phyloP scores from a whole-genome alignment of 495 filamentous ascomycete genomes.

The Tuber aestivum region DNA sequence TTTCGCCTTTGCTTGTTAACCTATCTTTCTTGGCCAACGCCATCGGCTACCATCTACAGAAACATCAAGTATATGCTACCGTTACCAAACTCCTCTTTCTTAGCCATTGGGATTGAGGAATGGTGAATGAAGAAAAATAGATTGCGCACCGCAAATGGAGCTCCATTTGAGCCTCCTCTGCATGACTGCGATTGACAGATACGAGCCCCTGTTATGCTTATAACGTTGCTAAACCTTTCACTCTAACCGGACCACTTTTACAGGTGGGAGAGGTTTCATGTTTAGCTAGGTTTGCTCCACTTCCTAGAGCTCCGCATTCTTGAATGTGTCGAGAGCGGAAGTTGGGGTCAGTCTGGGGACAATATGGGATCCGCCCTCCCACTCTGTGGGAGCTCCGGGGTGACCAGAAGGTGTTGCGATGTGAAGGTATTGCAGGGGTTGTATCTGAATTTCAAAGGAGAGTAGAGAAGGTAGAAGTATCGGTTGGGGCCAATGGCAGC shows the following conservation, averaged over 20 bases:
- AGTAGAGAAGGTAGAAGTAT: constrained; percentile 14
- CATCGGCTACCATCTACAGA: constrained; percentile 28
- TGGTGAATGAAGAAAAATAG: constrained; percentile 36
- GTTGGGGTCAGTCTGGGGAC: constrained; percentile 6
- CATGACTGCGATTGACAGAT: constrained; percentile 11
- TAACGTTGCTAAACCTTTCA: constrained; percentile 19
- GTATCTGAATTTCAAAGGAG: constrained; percentile 13
- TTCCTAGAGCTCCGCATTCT: constrained; percentile 27
- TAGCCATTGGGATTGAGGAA: constrained; percentile 29
- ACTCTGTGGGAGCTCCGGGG: constrained; percentile 22
- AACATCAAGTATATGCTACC: constrained; percentile 33
- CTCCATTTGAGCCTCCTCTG: constrained; percentile 27
- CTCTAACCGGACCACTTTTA: constrained; percentile 23
- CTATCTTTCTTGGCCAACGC: background rate
- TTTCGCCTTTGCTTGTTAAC: constrained; percentile 8
- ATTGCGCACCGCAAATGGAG: constrained; percentile 37
- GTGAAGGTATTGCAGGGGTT: constrained; percentile 17
- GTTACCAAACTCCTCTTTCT: constrained; percentile 24
- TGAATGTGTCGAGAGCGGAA: constrained; percentile 23
- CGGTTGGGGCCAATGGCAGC: constrained; percentile 38
- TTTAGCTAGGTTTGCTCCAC: background rate
- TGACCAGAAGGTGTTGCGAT: constrained; percentile 20
- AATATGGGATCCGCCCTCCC: constrained; percentile 13
- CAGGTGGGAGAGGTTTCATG: constrained; percentile 4
- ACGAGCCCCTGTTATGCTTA: constrained; percentile 24